phyloP scores from a whole-genome alignment of 306 rosid species.

The Prunus kanzakura region DNA sequence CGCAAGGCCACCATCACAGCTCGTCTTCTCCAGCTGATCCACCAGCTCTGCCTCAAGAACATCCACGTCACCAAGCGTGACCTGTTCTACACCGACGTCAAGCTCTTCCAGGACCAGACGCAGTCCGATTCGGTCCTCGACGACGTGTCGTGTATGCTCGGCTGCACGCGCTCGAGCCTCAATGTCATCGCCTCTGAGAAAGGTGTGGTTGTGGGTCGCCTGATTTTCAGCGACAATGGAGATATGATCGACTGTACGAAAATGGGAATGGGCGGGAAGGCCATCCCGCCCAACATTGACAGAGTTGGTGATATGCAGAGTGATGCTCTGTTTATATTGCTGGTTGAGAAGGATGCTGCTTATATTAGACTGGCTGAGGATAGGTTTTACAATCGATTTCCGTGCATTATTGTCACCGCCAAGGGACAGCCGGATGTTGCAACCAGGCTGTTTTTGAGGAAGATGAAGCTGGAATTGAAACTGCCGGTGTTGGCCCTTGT shows the following conservation, averaged over 20 bases:
- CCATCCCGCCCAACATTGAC: constrained; percentile 84
- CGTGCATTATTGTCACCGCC: constrained; percentile 75
- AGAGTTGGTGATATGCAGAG: constrained; percentile 93
- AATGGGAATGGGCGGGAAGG: constrained; percentile 97
- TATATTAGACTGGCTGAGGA: no score
- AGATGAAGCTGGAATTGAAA: constrained; percentile 86
- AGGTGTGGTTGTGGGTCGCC: constrained; percentile 78
- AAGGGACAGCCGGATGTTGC: constrained; percentile 94
- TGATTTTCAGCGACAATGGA: constrained; percentile 87
- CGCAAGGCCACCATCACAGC: no score
- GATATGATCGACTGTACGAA: constrained; percentile 90
- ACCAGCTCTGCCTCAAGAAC: no score
- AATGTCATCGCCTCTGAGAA: no score
- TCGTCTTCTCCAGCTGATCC: no score
- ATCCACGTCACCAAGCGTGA: no score
- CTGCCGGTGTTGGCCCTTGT: constrained; percentile 74
- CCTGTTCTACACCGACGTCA: no score
- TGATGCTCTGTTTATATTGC: constrained; percentile 74
- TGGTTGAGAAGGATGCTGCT: constrained; percentile 53
- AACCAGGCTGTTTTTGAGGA: constrained; percentile 78
- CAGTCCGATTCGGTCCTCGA: no score
- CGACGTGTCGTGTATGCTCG: no score
- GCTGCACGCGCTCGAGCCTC: no score
- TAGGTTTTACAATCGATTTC: constrained; percentile 43
- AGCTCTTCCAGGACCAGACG: no score